Conservation (phyloP, 1,284 basidiomycete genomes). For the Ustilago nuda region DNA sequence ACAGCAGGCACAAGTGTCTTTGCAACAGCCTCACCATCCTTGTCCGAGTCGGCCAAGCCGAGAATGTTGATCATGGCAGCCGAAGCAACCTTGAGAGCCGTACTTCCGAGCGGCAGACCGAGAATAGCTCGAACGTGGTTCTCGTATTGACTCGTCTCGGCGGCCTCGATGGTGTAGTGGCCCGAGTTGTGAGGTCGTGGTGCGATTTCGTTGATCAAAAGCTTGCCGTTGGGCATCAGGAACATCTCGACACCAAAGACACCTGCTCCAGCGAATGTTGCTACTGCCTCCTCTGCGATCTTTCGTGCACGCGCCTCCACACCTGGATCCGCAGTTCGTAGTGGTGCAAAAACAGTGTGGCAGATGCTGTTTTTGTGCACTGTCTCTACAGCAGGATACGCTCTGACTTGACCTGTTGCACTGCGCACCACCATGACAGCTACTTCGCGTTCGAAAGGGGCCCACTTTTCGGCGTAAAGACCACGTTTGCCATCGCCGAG, state of each 20-base stretch:
- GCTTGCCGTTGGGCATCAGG: conserved; percentile 83
- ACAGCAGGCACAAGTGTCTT: conserved; percentile 66
- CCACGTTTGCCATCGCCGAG: conserved; percentile 68
- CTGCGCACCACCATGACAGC: conserved; percentile 95
- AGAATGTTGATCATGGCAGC: conserved; percentile 96
- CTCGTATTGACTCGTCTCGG: conserved; percentile 94
- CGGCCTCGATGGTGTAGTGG: conserved; percentile 99
- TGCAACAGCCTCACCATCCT: conserved; percentile 61
- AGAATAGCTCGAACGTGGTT: conserved; percentile 98
- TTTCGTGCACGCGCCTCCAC: conserved; percentile 77
- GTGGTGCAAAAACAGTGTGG: conserved; percentile 89
- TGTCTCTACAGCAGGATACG: conserved; percentile 95
- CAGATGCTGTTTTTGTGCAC: conserved; percentile 94
- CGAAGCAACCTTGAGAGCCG: conserved; percentile 85
- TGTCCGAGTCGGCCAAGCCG: conserved; percentile 64
- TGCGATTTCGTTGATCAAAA: conserved; percentile 96
- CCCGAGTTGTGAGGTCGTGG: conserved; percentile 99
- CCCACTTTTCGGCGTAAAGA: conserved; percentile 94
- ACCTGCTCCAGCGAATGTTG: conserved; percentile 85
- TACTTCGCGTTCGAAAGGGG: conserved; percentile 88
- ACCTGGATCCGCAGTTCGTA: conserved; percentile 70
- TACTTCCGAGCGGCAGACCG: conserved; percentile 87
- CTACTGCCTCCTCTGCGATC: conserved; percentile 86
- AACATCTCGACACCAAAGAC: conserved; percentile 99
- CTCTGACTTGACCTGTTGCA: conserved; percentile 77